Conservation (phyloP, 805 yeast species). For the Candida awuae region DNA sequence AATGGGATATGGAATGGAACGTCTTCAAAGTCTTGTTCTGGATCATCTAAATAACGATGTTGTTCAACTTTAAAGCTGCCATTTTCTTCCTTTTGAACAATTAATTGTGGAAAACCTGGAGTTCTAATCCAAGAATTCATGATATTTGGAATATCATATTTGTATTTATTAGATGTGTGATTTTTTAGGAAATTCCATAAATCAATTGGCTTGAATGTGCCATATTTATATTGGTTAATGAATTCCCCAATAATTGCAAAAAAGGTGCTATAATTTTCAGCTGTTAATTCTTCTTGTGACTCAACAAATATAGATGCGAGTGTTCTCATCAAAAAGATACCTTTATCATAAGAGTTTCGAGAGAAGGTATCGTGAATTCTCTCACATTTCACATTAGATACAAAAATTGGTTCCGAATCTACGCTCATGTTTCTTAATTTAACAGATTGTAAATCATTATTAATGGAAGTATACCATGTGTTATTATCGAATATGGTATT, state of each 20-base stretch:
- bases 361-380: conserved; percentile 42
- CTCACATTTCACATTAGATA: conserved; percentile 29
- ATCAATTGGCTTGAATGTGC: conserved; percentile 40
- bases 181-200: conserved; percentile 39
- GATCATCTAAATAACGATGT: conserved; percentile 30
- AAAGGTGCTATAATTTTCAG: conserved; percentile 26
- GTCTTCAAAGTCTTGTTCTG: conserved; percentile 36
- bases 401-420: conserved; percentile 35
- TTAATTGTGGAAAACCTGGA: conserved; percentile 59
- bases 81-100: conserved; percentile 34
- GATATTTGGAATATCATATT: conserved; percentile 42
- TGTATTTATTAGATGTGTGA: conserved; percentile 20
- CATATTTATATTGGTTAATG: conserved; percentile 28
- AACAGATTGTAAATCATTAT: conserved; percentile 21
- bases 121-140: conserved; percentile 53
- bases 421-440: conserved; percentile 25
- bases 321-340: conserved; percentile 48
- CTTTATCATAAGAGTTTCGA: conserved; percentile 48
- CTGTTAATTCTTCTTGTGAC: conserved; percentile 19
- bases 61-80: conserved; percentile 36
- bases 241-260: conserved; percentile 33
- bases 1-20: conserved; percentile 58
- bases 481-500: conserved; percentile 18
- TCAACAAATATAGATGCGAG: conserved; percentile 36
- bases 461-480: conserved; percentile 28